phyloP scores from a whole-genome alignment of 2,329 filamentous ascomycete genomes.

The Penicillium sp. region DNA sequence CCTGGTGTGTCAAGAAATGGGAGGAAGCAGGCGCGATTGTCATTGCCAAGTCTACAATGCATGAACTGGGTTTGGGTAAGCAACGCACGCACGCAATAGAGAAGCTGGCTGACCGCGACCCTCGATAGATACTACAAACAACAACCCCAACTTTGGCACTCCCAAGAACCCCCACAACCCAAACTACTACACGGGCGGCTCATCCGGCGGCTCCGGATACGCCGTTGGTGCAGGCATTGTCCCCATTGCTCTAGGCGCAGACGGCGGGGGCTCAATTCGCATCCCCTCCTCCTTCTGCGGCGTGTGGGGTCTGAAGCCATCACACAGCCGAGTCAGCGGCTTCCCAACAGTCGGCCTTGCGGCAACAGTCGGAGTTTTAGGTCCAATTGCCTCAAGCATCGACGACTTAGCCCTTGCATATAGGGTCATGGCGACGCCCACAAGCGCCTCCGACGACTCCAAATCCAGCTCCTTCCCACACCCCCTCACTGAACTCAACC shows the following conservation, averaged over 20 bases:
- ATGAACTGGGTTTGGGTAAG: constrained; percentile 73
- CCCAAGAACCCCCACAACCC: constrained; percentile 78
- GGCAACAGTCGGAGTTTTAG: constrained; percentile 68
- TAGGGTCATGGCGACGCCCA: constrained; percentile 74
- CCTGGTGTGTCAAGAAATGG: constrained; percentile 73
- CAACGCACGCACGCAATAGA: constrained; percentile 7
- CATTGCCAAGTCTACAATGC: constrained; percentile 79
- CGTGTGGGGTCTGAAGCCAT: constrained; percentile 79
- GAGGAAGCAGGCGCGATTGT: constrained; percentile 76
- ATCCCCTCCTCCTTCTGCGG: constrained; percentile 78
- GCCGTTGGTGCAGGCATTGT: constrained; percentile 72
- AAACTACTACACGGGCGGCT: constrained; percentile 79
- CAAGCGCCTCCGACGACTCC: constrained; percentile 61
- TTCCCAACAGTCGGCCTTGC: constrained; percentile 64
- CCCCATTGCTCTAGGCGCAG: constrained; percentile 73
- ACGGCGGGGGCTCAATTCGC: constrained; percentile 76
- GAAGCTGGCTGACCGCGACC: background rate
- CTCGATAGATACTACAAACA: constrained; percentile 74
- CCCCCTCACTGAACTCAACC: constrained; percentile 50
- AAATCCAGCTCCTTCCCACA: constrained; percentile 66
- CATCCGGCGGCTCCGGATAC: constrained; percentile 77
- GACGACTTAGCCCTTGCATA: constrained; percentile 83
- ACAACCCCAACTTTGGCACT: constrained; percentile 76
- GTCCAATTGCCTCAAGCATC: constrained; percentile 77
- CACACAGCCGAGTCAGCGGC: constrained; percentile 69